Conservation (phyloP, 495 filamentous ascomycete species). For the Podospora comata region DNA sequence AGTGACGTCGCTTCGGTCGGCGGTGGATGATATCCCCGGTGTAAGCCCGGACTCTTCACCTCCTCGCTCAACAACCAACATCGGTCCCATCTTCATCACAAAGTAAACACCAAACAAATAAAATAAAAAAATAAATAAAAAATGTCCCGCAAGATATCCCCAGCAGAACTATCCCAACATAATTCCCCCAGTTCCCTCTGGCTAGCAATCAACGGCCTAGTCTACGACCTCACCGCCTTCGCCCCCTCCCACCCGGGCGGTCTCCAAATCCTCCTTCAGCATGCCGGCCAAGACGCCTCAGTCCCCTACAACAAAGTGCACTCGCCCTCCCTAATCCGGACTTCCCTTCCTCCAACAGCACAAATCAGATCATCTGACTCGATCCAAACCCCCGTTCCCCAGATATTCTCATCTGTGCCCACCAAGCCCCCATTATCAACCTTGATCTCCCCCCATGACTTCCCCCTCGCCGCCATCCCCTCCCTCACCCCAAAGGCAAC, state of each 20-base stretch:
- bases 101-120: constrained; percentile 11
- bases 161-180: neutral
- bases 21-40: neutral
- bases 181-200: constrained; percentile 65
- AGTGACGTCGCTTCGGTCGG: neutral
- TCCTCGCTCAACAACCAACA: neutral
- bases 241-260: constrained; percentile 63
- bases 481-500: constrained; percentile 68
- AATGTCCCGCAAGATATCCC: neutral
- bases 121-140: constrained; percentile 45
- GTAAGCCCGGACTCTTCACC: neutral
- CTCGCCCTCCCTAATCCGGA: constrained; percentile 56
- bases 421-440: constrained; percentile 63
- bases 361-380: constrained; percentile 53
- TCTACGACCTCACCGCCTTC: constrained; percentile 74
- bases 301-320: constrained; percentile 66
- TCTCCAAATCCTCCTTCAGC: constrained; percentile 56
- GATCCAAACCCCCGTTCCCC: constrained; percentile 13
- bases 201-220: constrained; percentile 68
- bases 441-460: constrained; percentile 72
- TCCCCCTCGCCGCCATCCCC: constrained; percentile 60
- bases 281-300: constrained; percentile 72
- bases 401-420: neutral
- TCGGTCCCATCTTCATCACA: too few species aligned
- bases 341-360: constrained; percentile 52